phyloP scores from a whole-genome alignment of 148 eudicot genomes.

The Heliamphora exappendiculata region DNA sequence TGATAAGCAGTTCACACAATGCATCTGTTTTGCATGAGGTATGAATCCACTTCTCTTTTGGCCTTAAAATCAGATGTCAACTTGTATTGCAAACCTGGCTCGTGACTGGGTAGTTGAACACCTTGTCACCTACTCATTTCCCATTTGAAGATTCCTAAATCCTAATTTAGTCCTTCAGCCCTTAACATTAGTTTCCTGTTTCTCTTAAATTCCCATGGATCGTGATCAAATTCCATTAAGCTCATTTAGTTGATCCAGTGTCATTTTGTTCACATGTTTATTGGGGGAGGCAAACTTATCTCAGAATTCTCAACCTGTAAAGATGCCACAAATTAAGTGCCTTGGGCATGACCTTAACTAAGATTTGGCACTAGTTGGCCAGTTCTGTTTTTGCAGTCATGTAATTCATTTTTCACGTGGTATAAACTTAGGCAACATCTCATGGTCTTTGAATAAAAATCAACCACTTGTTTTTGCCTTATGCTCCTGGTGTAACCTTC shows the following conservation, averaged over 20 bases:
- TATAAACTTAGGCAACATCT: background rate
- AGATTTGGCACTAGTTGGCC: background rate
- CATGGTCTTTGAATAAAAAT: background rate
- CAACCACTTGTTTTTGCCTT: background rate
- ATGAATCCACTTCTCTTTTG: background rate
- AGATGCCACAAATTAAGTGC: too few species aligned
- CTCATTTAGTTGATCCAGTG: background rate
- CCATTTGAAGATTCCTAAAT: background rate
- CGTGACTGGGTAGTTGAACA: background rate
- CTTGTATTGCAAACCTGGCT: background rate
- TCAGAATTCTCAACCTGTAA: background rate
- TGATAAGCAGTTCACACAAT: slow-evolving; percentile 33
- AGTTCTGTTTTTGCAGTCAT: too few species aligned
- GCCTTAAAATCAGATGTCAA: background rate
- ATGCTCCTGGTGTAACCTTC: background rate
- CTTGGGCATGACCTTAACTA: background rate
- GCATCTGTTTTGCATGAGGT: slow-evolving; percentile 36
- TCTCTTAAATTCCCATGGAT: background rate
- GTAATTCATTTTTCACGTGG: background rate
- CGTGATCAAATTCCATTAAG: background rate
- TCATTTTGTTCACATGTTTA: background rate
- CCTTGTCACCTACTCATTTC: background rate
- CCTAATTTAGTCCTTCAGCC: background rate
- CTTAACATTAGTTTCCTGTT: background rate
- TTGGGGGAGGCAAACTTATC: background rate